A percentile compares a stretch with the other conserved stretches of the same genome.
These are phyloP conservation scores for Wallacemonas sp. DNA, from an alignment of 208 protist species.

Conservation along the genomic window DNA sequence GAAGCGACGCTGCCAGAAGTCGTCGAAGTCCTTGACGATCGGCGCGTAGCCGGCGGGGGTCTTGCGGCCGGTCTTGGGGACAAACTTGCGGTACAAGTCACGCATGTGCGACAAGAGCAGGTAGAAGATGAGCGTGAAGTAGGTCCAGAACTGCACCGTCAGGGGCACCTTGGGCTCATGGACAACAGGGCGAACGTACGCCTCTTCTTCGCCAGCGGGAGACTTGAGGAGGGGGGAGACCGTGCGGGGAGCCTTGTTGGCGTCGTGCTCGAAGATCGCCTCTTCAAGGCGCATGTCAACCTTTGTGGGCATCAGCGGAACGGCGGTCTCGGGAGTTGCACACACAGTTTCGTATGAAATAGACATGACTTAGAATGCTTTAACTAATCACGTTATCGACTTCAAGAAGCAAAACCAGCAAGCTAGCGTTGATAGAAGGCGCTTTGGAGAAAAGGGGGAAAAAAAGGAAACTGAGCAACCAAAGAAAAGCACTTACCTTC, in stretches of 20 bases:
- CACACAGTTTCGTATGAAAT: constrained; percentile 10
- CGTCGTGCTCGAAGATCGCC: constrained; percentile 20
- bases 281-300: constrained; percentile 5
- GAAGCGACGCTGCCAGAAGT: constrained; percentile 93
- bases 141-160: constrained; percentile 46
- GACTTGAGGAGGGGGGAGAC: constrained; percentile 19
- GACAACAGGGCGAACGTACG: not conserved
- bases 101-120: constrained; percentile 48
- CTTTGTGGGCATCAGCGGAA: constrained; percentile 7
- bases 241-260: constrained; percentile 6
- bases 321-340: not conserved
- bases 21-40: constrained; percentile 94
- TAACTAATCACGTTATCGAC: too few species aligned
- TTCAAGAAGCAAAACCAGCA: too few species aligned
- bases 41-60: constrained; percentile 91
- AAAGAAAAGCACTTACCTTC: too few species aligned
- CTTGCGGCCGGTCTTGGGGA: constrained; percentile 27
- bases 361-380: constrained; percentile 18
- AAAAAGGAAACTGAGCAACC: too few species aligned
- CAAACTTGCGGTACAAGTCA: constrained; percentile 59
- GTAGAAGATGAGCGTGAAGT: constrained; percentile 62
- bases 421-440: too few species aligned
- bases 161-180: constrained; percentile 32
- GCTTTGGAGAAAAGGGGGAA: too few species aligned
- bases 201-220: constrained; percentile 19